phyloP scores from a whole-genome alignment of 352 stramenopile genomes.

The Globisporangium orthogonon region DNA sequence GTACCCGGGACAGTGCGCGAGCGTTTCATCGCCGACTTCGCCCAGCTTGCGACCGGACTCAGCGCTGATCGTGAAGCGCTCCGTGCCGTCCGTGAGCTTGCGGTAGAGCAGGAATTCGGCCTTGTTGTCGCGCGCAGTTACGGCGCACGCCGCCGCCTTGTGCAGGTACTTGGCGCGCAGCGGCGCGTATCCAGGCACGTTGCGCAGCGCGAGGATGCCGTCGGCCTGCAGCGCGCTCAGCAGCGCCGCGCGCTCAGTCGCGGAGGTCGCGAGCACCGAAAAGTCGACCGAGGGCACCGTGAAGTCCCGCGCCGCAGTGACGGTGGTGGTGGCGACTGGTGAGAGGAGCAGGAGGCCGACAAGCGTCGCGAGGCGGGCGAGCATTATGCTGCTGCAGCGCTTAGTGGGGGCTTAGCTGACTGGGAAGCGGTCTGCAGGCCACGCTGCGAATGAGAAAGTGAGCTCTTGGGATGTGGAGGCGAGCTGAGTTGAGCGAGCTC shows the following conservation, averaged over 20 bases:
- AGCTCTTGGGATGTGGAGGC: neutral
- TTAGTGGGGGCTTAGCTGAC: neutral
- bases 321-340: neutral
- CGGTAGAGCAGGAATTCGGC: conserved; percentile 65
- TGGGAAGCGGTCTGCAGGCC: no score
- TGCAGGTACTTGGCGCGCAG: conserved; percentile 48
- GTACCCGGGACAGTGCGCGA: conserved; percentile 51
- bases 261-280: conserved; percentile 24
- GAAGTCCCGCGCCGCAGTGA: conserved; percentile 22
- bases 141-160: conserved; percentile 50
- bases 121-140: conserved; percentile 35
- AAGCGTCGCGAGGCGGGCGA: neutral
- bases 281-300: conserved; percentile 54
- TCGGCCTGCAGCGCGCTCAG: conserved; percentile 50
- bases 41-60: conserved; percentile 40
- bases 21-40: conserved; percentile 28
- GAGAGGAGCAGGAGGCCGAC: neutral
- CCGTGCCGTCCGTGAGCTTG: conserved; percentile 59
- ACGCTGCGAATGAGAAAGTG: neutral
- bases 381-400: neutral
- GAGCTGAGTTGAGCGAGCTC: no score
- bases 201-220: conserved; percentile 72
- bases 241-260: conserved; percentile 22
- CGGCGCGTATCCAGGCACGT: conserved; percentile 50
- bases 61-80: conserved; percentile 68